Conservation (phyloP, 2,329 filamentous ascomycete genomes). For the Penicillium crustosum region DNA sequence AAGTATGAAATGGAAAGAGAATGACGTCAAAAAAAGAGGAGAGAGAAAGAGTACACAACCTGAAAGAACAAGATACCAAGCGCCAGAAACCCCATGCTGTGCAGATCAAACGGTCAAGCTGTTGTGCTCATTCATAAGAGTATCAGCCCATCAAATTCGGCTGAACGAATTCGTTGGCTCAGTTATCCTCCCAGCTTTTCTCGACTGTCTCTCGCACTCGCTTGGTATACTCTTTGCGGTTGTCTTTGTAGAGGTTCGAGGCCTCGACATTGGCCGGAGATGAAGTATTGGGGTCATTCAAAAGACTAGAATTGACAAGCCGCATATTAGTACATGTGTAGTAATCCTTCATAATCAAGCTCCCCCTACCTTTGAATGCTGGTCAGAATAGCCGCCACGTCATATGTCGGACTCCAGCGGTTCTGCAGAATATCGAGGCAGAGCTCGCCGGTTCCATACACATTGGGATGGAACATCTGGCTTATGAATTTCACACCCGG, state of each 20-base stretch:
- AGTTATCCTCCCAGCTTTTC: constrained; percentile 95
- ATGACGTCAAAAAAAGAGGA: background rate
- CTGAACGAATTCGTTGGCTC: constrained; percentile 16
- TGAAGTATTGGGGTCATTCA: constrained; percentile 98
- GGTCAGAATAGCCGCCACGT: constrained; percentile 93
- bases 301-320: constrained; percentile 58
- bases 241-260: constrained; percentile 97
- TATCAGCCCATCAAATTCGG: constrained; percentile 17
- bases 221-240: constrained; percentile 94
- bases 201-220: constrained; percentile 94
- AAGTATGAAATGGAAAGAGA: background rate
- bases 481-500: constrained; percentile 98
- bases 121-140: constrained; percentile 12
- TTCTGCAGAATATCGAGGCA: constrained; percentile 98
- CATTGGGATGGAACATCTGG: constrained; percentile 99
- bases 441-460: constrained; percentile 94
- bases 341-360: background rate
- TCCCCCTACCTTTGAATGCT: constrained; percentile 87
- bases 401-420: constrained; percentile 97
- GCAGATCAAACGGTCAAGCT: constrained; percentile 36
- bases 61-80: constrained; percentile 27
- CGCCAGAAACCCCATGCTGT: constrained; percentile 47
- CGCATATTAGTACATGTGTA: constrained; percentile 3
- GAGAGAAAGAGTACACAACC: constrained; percentile 13
- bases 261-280: constrained; percentile 97